Percentiles rank a stretch among this genome's conserved stretches.
phyloP scores from a whole-genome alignment of 352 stramenopile genomes.

The Phytophthora syringae region DNA sequence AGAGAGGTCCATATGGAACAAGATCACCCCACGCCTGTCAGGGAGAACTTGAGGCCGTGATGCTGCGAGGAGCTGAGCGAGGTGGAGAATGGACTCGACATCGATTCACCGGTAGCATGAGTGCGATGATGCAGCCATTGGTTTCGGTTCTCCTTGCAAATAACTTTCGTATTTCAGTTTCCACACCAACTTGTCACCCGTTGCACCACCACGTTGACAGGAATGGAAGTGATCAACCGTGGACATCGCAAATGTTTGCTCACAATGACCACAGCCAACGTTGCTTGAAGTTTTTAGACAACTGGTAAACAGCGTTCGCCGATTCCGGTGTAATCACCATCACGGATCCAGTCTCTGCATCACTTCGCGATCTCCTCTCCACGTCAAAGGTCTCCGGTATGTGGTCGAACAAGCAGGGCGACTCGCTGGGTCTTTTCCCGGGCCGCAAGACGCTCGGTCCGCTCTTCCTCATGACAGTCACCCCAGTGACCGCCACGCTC shows the following conservation, averaged over 20 bases:
- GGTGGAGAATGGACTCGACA: background rate
- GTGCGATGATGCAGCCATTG: conserved; percentile 19
- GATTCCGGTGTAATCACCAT: conserved; percentile 31
- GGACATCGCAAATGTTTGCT: no score
- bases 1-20: conserved; percentile 30
- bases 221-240: no score
- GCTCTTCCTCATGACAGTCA: conserved; percentile 88
- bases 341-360: conserved; percentile 5
- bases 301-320: conserved; percentile 27
- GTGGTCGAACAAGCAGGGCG: conserved; percentile 77
- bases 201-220: no score
- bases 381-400: conserved; percentile 38
- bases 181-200: no score
- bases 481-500: conserved; percentile 85
- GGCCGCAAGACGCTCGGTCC: conserved; percentile 85
- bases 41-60: background rate
- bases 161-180: no score
- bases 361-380: conserved; percentile 27
- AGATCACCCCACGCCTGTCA: background rate
- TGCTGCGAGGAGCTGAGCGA: background rate
- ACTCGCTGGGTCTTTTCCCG: conserved; percentile 76
- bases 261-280: no score
- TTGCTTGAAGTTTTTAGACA: no score
- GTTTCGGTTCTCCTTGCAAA: conserved; percentile 1
- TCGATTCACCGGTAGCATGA: background rate